Evolutionary conservation across 1,284 basidiomycete genomes (phyloP), one percentile per base, ranked within the genome.

Genomic region (Leccinum solheimii): DNA sequence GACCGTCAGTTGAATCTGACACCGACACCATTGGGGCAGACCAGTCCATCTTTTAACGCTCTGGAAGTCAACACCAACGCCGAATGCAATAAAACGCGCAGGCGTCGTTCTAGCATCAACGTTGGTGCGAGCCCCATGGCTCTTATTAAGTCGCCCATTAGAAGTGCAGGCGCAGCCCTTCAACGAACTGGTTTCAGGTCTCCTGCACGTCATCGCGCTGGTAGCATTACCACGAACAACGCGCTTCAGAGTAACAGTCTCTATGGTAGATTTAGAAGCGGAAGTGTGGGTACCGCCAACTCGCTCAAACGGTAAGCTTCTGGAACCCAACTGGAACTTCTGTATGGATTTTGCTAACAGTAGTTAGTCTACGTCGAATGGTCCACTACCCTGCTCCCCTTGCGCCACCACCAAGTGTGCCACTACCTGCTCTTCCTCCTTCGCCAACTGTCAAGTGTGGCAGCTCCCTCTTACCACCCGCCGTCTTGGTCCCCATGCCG

Each of bases 31-130:
- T 62, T 55, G 53, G 69, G 64, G 58, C 64, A 43, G 21, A 58
- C 51, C 1, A 62, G 52, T 34, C 51, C 62, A 21, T 43, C 21
- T 49, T 14, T 68, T 40, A 68, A 64, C 53, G 59, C 54, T 59
- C 50, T 21, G 58, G 56, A 56, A 43, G 57, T 63, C n/a, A 38
- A 56, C 14, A 27, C 60, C 30, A 61, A 57, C 36, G 43, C 57
- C 45, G 64, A 68, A 52, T 48, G 67, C 56, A 72, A 72, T 23
- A 76, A 75, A 27, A 75, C 83, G 32, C 79, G 85, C 48, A 80
- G 77, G 58, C 82, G 85, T 45, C 79, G 83, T 51, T 84, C 82
- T n/a, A 86, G 84, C 60, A 67, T 86, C 26, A 84, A 81, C 3
- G 61, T 82, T 38, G 77, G 69, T 5, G 72, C 76, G 5, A 81